These are phyloP conservation scores for Phoenix dactylifera DNA, from an alignment of 176 grass and related monocot species.

Conservation along the genomic window DNA sequence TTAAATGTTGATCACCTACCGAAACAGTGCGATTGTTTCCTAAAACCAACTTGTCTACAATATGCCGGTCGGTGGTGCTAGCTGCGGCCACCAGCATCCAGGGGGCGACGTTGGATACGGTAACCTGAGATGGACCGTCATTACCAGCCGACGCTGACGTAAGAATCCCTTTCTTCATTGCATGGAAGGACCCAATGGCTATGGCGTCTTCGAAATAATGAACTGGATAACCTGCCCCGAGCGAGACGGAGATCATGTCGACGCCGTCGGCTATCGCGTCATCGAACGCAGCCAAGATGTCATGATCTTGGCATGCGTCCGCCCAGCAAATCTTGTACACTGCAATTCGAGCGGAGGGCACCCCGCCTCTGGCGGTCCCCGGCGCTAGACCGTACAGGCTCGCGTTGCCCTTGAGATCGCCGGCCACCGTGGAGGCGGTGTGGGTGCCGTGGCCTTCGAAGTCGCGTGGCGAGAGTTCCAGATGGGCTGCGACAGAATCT, in stretches of 20 bases:
- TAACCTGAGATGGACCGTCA: neutral
- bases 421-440: slow-evolving; percentile 29
- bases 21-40: too few relatives aligned
- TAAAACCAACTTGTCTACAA: slow-evolving; percentile 1
- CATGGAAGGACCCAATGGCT: slow-evolving; percentile 36
- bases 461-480: slow-evolving; percentile 20
- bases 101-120: slow-evolving; percentile 23
- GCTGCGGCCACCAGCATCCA: slow-evolving; percentile 28
- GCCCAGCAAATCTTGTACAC: slow-evolving; percentile 32
- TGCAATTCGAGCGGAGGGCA: slow-evolving; percentile 28
- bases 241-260: slow-evolving; percentile 30
- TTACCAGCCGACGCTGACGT: slow-evolving; percentile 16
- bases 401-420: neutral
- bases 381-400: slow-evolving; percentile 13
- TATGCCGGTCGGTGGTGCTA: slow-evolving; percentile 25
- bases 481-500: neutral
- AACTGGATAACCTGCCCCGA: neutral
- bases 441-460: slow-evolving; percentile 21
- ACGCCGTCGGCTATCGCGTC: slow-evolving; percentile 38
- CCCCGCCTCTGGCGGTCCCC: slow-evolving; percentile 20
- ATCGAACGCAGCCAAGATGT: slow-evolving; percentile 36
- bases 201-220: slow-evolving; percentile 8
- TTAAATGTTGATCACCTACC: too few relatives aligned
- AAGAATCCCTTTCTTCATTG: slow-evolving; percentile 20
- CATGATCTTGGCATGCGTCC: slow-evolving; percentile 1